Evolutionary conservation across 768 basidiomycete species (phyloP).

Genomic region (Pulveroboletus frians): DNA sequence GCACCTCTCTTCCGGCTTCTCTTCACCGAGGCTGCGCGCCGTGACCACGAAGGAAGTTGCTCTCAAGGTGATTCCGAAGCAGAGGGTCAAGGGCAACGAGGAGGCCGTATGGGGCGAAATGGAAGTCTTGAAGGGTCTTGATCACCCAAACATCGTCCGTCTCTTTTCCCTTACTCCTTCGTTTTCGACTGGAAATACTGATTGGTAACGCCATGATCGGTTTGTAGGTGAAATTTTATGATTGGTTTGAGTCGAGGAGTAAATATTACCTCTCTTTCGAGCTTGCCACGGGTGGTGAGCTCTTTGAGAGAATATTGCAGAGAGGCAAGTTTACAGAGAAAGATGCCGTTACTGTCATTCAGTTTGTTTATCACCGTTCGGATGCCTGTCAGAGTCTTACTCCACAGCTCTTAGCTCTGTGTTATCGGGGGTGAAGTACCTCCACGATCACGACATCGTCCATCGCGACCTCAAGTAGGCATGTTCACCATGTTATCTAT

Average conservation of each 20-base stretch:
- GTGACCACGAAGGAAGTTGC: constrained; percentile 68
- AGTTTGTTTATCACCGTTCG: constrained; percentile 38
- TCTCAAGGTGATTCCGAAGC: constrained; percentile 89
- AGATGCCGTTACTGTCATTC: constrained; percentile 76
- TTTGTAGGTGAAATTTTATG: constrained; percentile 87
- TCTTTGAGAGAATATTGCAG: constrained; percentile 83
- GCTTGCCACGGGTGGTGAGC: constrained; percentile 89
- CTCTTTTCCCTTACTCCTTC: neutral
- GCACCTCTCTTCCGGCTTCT: constrained; percentile 18
- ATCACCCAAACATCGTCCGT: constrained; percentile 88
- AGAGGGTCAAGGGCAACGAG: constrained; percentile 91
- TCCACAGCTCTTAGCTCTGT: constrained; percentile 50
- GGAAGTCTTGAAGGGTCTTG: constrained; percentile 82
- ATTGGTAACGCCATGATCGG: neutral
- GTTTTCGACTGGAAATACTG: neutral
- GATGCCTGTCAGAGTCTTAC: neutral
- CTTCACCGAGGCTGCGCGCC: constrained; percentile 23
- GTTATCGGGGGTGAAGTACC: constrained; percentile 79
- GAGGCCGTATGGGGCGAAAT: constrained; percentile 88
- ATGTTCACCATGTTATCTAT: constrained; percentile 11
- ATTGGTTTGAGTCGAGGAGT: constrained; percentile 90
- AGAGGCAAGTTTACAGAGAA: constrained; percentile 91
- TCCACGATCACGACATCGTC: constrained; percentile 90
- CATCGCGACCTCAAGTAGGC: constrained; percentile 89
- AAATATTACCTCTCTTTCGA: constrained; percentile 97